Percentiles rank a stretch among this genome's conserved stretches.
Conservation (phyloP, 257 asterid species). For the Catharanthus roseus region DNA sequence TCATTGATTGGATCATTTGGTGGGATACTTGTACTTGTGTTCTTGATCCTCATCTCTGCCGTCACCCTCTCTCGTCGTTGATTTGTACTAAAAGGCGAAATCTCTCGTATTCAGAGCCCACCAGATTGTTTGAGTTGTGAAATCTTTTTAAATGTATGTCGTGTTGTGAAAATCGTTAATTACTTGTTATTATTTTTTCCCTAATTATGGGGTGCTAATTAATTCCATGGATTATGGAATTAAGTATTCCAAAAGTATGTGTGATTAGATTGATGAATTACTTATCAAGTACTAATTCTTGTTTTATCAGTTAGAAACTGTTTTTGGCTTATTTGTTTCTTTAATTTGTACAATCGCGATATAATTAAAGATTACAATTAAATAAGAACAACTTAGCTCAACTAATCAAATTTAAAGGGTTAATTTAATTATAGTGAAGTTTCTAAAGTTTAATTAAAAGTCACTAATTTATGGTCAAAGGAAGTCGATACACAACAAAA, state of each 20-base stretch:
- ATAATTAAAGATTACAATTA: too few species aligned
- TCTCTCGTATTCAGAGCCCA: too few species aligned
- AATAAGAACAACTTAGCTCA: too few species aligned
- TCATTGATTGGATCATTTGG: constrained; percentile 63
- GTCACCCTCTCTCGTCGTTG: constrained; percentile 41
- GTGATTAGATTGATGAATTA: background rate
- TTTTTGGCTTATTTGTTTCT: background rate
- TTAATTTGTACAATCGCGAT: background rate
- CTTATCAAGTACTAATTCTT: background rate
- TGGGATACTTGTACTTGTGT: constrained; percentile 36
- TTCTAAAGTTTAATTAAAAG: too few species aligned
- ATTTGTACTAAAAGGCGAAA: background rate
- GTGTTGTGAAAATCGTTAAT: background rate
- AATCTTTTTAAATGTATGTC: background rate
- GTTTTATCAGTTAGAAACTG: background rate
- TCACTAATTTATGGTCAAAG: background rate
- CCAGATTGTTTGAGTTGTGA: too few species aligned
- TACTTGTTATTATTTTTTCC: background rate
- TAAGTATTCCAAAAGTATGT: background rate
- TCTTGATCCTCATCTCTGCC: constrained; percentile 51
- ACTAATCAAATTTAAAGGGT: too few species aligned
- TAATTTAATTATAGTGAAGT: too few species aligned
- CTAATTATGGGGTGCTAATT: background rate
- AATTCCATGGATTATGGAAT: background rate
- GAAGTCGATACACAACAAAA: background rate